phyloP scores from a whole-genome alignment of 2,329 filamentous ascomycete species.

The Aureobasidium sp. region DNA sequence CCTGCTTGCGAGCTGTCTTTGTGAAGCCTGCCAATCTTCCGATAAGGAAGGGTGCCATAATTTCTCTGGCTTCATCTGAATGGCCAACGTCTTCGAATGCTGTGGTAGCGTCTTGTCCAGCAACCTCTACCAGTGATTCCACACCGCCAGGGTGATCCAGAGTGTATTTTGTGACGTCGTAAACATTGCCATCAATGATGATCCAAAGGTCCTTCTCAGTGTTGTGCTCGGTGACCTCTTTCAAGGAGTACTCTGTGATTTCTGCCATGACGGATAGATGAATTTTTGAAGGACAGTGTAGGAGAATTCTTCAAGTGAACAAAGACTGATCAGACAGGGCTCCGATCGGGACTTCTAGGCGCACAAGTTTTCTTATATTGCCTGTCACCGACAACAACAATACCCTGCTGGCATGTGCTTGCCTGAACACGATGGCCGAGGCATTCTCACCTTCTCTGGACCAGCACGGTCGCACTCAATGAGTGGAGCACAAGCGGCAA shows the following conservation, averaged over 20 bases:
- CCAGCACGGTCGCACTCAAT: neutral
- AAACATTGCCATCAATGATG: slow-evolving; percentile 82
- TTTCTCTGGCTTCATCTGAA: slow-evolving; percentile 40
- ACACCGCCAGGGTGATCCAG: slow-evolving; percentile 94
- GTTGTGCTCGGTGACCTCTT: slow-evolving; percentile 94
- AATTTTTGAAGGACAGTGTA: neutral
- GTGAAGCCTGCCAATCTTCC: slow-evolving; percentile 28
- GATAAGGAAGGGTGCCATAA: slow-evolving; percentile 33
- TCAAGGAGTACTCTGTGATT: slow-evolving; percentile 56
- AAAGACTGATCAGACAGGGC: neutral
- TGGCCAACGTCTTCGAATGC: slow-evolving; percentile 76
- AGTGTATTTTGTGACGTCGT: slow-evolving; percentile 87
- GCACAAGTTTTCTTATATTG: slow-evolving; percentile 3
- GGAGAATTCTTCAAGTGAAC: neutral
- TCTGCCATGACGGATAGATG: neutral
- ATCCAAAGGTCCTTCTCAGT: slow-evolving; percentile 97
- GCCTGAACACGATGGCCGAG: neutral
- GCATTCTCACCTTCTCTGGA: neutral
- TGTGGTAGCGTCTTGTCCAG: slow-evolving; percentile 89
- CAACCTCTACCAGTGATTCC: slow-evolving; percentile 92
- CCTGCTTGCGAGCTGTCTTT: neutral
- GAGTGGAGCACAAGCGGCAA: neutral
- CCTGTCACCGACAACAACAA: neutral
- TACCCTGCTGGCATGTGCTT: neutral
- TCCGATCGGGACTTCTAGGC: neutral